A percentile compares a stretch with the other conserved stretches of the same genome.
phyloP scores from a whole-genome alignment of 2,329 filamentous ascomycete genomes.

The Hypoxylon sp. region DNA sequence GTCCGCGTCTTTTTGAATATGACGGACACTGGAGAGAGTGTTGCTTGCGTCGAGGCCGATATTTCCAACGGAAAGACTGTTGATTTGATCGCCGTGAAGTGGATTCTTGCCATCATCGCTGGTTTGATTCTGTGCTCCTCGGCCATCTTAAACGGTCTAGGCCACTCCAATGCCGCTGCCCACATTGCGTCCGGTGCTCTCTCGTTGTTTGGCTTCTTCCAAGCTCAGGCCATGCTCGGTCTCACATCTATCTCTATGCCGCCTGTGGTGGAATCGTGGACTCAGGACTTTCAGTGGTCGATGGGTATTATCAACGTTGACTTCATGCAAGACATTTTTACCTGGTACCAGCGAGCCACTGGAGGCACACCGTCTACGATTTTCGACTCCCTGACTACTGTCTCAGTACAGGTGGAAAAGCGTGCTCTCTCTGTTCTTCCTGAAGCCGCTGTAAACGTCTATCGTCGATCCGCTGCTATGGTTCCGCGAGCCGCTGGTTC shows the following conservation, averaged over 20 bases:
- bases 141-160: conserved; percentile 81
- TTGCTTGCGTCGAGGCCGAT: conserved; percentile 82
- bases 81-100: conserved; percentile 80
- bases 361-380: conserved; percentile 80
- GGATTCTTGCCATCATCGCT: conserved; percentile 80
- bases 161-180: conserved; percentile 86
- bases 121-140: conserved; percentile 79
- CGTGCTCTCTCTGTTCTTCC: conserved; percentile 48
- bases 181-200: conserved; percentile 86
- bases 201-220: conserved; percentile 87
- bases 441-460: conserved; percentile 43
- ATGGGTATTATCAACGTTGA: conserved; percentile 85
- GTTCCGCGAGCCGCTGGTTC: conserved; percentile 44
- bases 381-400: conserved; percentile 72
- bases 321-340: conserved; percentile 81
- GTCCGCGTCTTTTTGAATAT: conserved; percentile 78
- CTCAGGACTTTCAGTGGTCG: conserved; percentile 91
- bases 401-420: conserved; percentile 78
- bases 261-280: conserved; percentile 85
- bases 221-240: conserved; percentile 84
- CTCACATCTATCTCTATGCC: conserved; percentile 78
- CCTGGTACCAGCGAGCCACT: conserved; percentile 88
- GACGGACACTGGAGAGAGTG: conserved; percentile 62
- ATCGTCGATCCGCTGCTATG: conserved; percentile 43
- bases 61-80: conserved; percentile 87